Conservation (phyloP, 2,329 filamentous ascomycete species). For the Arthroderma sp. region DNA sequence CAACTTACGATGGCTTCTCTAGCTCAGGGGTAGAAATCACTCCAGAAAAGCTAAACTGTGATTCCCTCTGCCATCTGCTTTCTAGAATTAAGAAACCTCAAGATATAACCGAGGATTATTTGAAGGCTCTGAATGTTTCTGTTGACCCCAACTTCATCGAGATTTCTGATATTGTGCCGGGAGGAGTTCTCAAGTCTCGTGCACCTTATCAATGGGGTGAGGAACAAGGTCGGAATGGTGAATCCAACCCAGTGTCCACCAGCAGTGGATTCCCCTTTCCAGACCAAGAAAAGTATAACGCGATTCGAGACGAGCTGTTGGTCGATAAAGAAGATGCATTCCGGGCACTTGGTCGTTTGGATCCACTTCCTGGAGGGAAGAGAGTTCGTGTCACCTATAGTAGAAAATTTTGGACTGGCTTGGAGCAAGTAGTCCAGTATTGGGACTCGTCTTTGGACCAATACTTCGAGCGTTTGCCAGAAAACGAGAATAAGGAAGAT, state of each 20-base stretch:
- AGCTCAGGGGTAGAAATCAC: conserved; percentile 2
- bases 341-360: conserved; percentile 39
- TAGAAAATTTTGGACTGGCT: conserved; percentile 46
- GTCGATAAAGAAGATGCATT: conserved; percentile 46
- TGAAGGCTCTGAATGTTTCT: conserved; percentile 30
- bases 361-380: conserved; percentile 30
- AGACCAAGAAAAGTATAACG: conserved; percentile 35
- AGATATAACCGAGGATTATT: conserved; percentile 27
- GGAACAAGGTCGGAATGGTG: conserved; percentile 14
- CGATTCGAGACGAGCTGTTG: conserved; percentile 38
- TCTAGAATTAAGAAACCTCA: conserved; percentile 30
- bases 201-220: conserved; percentile 28
- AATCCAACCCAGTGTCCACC: conserved; percentile 18
- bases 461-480: conserved; percentile 33
- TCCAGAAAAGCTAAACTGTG: conserved; percentile 26
- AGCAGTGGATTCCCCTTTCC: conserved; percentile 39
- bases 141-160: conserved; percentile 23
- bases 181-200: conserved; percentile 20
- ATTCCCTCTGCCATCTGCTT: conserved; percentile 30
- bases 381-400: conserved; percentile 42
- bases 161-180: conserved; percentile 23
- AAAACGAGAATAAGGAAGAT: not conserved
- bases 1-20: conserved; percentile 21
- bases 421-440: conserved; percentile 48
- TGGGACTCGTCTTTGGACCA: conserved; percentile 49